These are phyloP conservation scores for Aureobasidium zeae DNA, from an alignment of 2,329 filamentous ascomycete genomes.

Conservation along the genomic window DNA sequence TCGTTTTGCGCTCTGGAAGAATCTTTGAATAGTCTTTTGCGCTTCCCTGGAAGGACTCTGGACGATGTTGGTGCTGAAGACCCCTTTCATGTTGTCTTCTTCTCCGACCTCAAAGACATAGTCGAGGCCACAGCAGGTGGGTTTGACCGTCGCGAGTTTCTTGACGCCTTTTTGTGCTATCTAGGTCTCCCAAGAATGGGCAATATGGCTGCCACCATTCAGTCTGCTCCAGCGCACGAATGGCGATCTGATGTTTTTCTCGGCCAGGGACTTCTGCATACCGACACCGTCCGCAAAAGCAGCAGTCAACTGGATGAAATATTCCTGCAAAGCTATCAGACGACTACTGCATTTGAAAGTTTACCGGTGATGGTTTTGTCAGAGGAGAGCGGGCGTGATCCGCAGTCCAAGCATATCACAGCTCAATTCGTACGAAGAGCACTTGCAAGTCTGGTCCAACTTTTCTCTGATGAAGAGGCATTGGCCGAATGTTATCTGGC, in stretches of 20 bases:
- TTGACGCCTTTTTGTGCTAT: conserved; percentile 55
- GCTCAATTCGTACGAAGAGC: conserved; percentile 33
- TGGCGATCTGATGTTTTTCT: conserved; percentile 11
- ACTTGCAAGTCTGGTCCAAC: conserved; percentile 50
- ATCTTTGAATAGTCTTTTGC: conserved; percentile 39
- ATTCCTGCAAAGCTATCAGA: background rate
- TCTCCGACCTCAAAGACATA: conserved; percentile 60
- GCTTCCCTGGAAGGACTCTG: conserved; percentile 60
- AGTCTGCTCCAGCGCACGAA: background rate
- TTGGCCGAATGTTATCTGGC: conserved; percentile 64
- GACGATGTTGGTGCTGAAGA: conserved; percentile 59
- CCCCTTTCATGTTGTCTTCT: conserved; percentile 72
- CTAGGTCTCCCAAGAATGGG: conserved; percentile 42
- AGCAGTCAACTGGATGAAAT: background rate
- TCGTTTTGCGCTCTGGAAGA: conserved; percentile 47
- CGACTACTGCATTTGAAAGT: conserved; percentile 2
- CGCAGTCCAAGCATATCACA: background rate
- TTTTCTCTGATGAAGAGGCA: conserved; percentile 35
- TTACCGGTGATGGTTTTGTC: background rate
- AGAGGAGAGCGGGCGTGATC: background rate
- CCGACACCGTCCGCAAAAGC: too few relatives aligned
- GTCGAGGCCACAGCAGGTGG: conserved; percentile 39
- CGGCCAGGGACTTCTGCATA: conserved; percentile 5
- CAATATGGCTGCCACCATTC: background rate
- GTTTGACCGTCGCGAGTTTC: conserved; percentile 38